Evolutionary conservation across 768 basidiomycete genomes (phyloP), one percentile per base, ranked within the genome.

Genomic region (Pleurotus eryngii): DNA sequence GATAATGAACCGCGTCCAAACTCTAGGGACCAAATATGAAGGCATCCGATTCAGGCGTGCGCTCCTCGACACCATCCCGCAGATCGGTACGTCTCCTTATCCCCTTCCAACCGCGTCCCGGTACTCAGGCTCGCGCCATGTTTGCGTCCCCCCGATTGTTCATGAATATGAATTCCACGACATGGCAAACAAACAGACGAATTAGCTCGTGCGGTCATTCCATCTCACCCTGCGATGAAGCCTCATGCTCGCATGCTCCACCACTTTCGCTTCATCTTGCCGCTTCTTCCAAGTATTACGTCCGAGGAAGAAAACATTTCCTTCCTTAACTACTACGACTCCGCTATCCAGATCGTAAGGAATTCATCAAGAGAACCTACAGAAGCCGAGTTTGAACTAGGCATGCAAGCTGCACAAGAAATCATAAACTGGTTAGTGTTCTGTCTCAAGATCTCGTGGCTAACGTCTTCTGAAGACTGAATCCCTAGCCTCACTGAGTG

Each of bases 211-310:
- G 68, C 80, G 48, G 80, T 92, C 40, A 88, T 92, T 59, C 90
- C 90, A 26, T 80, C 82, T 38, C 82, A 89, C 54, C 91, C 90
- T 11, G 64, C 72, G 15, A 69, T 88, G 63, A 86, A 86, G 61
- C 89, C 90, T 2, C 85, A 89, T 67, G 78, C 79, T 3, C 85
- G 89, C 61, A 86, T 92, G 86, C 75, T 87, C 48, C 84, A 89
- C 68, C 89, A 92, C 67, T 89, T 91, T 65, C 85, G 90, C 43
- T 90, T 87, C 71, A 79, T 92, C 37, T 70, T 81, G 3, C 89
- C 89, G 0, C 76, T 92, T 57, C 83, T 76, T 56, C 76, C 69
- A 42, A 54, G 51, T 39, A 24, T 54, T 30, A 39, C 51, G 8
- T 73, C 66, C 57, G 84, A 88, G 59, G 83, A 83, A 26, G 80